Evolutionary conservation across 139 green algal genomes (phyloP).

Genomic region (Marvania coccoides): DNA sequence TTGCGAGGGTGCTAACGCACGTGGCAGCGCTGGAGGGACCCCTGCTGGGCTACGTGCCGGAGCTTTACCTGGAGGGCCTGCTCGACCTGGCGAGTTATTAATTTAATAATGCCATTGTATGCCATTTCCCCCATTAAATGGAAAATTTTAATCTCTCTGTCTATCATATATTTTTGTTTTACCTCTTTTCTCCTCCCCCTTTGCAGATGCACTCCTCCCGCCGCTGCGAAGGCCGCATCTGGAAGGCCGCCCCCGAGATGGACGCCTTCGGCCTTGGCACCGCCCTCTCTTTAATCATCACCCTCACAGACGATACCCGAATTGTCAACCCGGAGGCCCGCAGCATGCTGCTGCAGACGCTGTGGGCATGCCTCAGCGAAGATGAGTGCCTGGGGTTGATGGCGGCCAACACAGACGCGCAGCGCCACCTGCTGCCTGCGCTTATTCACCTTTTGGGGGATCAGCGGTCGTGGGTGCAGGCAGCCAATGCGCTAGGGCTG

Average conservation of each 20-base stretch:
- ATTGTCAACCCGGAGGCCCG: constrained; percentile 56
- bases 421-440: constrained; percentile 32
- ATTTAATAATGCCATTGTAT: too few species aligned
- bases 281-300: background rate
- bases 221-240: background rate
- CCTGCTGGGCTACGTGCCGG: constrained; percentile 52
- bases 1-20: background rate
- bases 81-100: constrained; percentile 48
- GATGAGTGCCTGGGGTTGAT: constrained; percentile 23
- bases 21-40: background rate
- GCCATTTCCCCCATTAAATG: too few species aligned
- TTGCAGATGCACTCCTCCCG: constrained; percentile 10
- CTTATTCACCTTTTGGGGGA: constrained; percentile 53
- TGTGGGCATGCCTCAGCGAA: constrained; percentile 47
- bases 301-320: constrained; percentile 10
- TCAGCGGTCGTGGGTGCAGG: constrained; percentile 5
- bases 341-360: constrained; percentile 50
- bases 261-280: background rate
- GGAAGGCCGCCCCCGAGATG: constrained; percentile 1
- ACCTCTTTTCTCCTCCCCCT: background rate
- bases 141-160: too few species aligned
- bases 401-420: constrained; percentile 38
- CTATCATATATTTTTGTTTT: too few species aligned
- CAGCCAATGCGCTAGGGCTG: constrained; percentile 8
- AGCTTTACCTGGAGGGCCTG: constrained; percentile 56